These are phyloP conservation scores for Mycena rebaudengoi DNA, from an alignment of 768 basidiomycete species.

Conservation along the genomic window DNA sequence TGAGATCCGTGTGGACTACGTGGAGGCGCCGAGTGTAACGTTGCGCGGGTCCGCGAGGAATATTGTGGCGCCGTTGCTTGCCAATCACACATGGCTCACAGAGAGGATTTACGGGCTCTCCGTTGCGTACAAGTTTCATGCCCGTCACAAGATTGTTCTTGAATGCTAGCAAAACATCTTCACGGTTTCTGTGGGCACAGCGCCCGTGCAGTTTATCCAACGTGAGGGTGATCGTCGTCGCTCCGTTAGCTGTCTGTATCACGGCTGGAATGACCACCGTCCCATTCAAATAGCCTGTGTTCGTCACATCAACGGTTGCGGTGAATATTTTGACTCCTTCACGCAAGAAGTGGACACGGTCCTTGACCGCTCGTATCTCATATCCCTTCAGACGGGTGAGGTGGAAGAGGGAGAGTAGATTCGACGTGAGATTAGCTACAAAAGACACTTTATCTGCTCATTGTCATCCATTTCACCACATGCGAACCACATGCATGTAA, in stretches of 20 bases:
- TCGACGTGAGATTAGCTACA: slow-evolving; percentile 20
- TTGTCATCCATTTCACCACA: too few species aligned
- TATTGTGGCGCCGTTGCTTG: slow-evolving; percentile 30
- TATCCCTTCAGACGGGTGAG: slow-evolving; percentile 17
- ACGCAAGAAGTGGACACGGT: slow-evolving; percentile 6
- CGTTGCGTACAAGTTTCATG: slow-evolving; percentile 28
- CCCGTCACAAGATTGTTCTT: slow-evolving; percentile 31
- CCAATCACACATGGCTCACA: slow-evolving; percentile 43
- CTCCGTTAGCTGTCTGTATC: slow-evolving; percentile 1
- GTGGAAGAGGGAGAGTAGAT: slow-evolving; percentile 20
- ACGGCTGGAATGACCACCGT: background rate
- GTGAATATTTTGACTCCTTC: slow-evolving; percentile 19
- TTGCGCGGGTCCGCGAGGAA: slow-evolving; percentile 12
- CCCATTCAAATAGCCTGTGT: slow-evolving; percentile 34
- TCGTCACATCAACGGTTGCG: slow-evolving; percentile 32
- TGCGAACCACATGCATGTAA: too few species aligned
- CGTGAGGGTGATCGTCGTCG: slow-evolving; percentile 33
- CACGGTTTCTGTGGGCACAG: slow-evolving; percentile 37
- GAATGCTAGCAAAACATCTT: slow-evolving; percentile 22
- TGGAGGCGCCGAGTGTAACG: slow-evolving; percentile 1
- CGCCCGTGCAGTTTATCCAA: slow-evolving; percentile 38
- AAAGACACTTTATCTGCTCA: slow-evolving; percentile 17
- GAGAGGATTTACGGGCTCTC: slow-evolving; percentile 35
- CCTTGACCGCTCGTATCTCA: background rate
- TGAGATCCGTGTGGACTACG: slow-evolving; percentile 28